A percentile compares a stretch with the other conserved stretches of the same genome.
phyloP scores from a whole-genome alignment of 2,329 filamentous ascomycete species.

The Sporothrix globosa region DNA sequence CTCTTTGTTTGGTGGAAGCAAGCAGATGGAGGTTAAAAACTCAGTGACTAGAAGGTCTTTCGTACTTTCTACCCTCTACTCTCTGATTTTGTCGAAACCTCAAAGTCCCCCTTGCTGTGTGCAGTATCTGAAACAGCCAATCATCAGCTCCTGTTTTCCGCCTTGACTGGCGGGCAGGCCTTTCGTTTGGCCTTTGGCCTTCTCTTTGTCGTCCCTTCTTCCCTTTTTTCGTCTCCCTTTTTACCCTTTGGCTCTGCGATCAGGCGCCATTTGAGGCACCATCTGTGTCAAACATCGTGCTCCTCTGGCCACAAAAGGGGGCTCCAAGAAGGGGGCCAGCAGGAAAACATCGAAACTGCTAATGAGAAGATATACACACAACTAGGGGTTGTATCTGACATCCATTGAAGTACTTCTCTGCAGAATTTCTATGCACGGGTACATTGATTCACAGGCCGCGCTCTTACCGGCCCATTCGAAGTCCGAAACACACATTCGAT shows the following conservation, averaged over 20 bases:
- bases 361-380: conserved; percentile 9
- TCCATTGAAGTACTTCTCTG: neutral
- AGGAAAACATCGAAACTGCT: conserved; percentile 29
- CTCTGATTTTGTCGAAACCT: neutral
- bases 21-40: neutral
- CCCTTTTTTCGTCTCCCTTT: neutral
- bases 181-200: neutral
- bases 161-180: conserved; percentile 30
- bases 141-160: conserved; percentile 39
- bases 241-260: conserved; percentile 25
- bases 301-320: conserved; percentile 24
- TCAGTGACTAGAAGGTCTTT: neutral
- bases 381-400: neutral
- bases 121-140: conserved; percentile 36
- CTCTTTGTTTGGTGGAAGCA: neutral
- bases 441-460: neutral
- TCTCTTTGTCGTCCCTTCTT: neutral
- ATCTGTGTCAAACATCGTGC: conserved; percentile 33
- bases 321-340: conserved; percentile 12
- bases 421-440: neutral
- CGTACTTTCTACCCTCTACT: neutral
- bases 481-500: conserved; percentile 35
- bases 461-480: conserved; percentile 32
- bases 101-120: conserved; percentile 5
- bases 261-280: conserved; percentile 33